Evolutionary conservation across 371 early-diverging fungal genomes (phyloP).

Genomic region (Astathelohania contejeani): DNA sequence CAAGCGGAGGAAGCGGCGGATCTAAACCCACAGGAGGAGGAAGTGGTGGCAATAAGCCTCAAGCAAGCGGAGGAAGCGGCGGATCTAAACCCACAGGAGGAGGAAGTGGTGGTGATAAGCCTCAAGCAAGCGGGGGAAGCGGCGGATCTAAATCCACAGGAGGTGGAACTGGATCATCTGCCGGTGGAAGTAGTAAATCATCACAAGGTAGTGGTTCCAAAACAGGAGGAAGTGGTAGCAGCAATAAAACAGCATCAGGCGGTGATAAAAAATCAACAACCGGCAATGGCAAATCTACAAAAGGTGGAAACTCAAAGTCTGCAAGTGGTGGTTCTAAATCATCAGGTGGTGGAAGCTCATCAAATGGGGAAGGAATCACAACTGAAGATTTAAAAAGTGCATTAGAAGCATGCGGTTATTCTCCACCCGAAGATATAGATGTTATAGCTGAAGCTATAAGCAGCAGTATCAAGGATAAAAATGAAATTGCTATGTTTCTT

Average conservation of each 20-base stretch:
- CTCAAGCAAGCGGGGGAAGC: background rate
- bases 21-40: background rate
- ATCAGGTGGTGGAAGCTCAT: background rate
- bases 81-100: background rate
- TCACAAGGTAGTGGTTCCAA: background rate
- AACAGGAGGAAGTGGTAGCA: background rate
- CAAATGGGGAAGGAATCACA: conserved; percentile 10
- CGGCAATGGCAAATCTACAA: background rate
- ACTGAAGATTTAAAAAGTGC: conserved; percentile 24
- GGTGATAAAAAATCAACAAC: background rate
- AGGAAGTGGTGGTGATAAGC: background rate
- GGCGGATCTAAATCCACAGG: too few relatives aligned
- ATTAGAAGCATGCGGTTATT: conserved; percentile 26
- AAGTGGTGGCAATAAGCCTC: background rate
- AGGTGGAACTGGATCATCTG: background rate
- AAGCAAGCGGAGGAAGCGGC: background rate
- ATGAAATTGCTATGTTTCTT: conserved; percentile 49
- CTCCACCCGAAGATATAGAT: conserved; percentile 32
- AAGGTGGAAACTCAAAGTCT: conserved; percentile 1
- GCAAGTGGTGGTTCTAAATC: background rate
- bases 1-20: background rate
- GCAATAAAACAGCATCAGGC: background rate
- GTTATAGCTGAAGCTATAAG: conserved; percentile 37
- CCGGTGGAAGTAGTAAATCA: background rate
- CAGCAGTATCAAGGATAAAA: conserved; percentile 29